These are phyloP conservation scores for Harringtonia lauricola DNA, from an alignment of 2,329 filamentous ascomycete genomes.

Conservation along the genomic window DNA sequence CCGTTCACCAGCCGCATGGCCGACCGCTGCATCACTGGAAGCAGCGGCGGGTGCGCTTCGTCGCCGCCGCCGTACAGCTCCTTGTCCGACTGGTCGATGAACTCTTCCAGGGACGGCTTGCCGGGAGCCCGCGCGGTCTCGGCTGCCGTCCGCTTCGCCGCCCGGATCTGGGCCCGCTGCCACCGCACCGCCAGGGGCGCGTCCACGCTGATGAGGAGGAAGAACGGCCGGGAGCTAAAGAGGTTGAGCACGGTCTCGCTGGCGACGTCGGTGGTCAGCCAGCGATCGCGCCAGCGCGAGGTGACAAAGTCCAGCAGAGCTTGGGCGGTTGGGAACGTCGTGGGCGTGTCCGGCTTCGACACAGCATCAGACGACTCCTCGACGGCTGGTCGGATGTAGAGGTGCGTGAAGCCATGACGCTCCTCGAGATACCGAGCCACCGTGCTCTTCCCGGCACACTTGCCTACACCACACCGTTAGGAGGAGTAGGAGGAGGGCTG, in stretches of 20 bases:
- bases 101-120: slow-evolving; percentile 38
- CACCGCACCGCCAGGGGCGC: slow-evolving; percentile 78
- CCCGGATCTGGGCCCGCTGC: slow-evolving; percentile 52
- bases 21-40: slow-evolving; percentile 69
- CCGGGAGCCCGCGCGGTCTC: slow-evolving; percentile 7
- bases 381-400: slow-evolving; percentile 41
- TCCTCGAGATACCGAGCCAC: slow-evolving; percentile 81
- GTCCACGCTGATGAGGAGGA: slow-evolving; percentile 84
- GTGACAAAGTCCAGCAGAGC: slow-evolving; percentile 73
- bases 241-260: slow-evolving; percentile 63
- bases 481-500: slow-evolving; percentile 10
- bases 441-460: slow-evolving; percentile 86
- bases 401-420: slow-evolving; percentile 68
- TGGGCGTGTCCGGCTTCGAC: not conserved
- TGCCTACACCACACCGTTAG: slow-evolving; percentile 42
- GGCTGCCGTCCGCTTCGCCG: slow-evolving; percentile 6
- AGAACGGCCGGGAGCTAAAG: slow-evolving; percentile 74
- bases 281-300: slow-evolving; percentile 68
- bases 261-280: slow-evolving; percentile 77
- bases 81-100: slow-evolving; percentile 51
- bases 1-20: slow-evolving; percentile 78
- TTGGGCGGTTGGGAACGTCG: slow-evolving; percentile 48
- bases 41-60: slow-evolving; percentile 41
- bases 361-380: not conserved
- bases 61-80: slow-evolving; percentile 57